Evolutionary conservation across 2,329 filamentous ascomycete species (phyloP).

Genomic region (Coniella lustricola): DNA sequence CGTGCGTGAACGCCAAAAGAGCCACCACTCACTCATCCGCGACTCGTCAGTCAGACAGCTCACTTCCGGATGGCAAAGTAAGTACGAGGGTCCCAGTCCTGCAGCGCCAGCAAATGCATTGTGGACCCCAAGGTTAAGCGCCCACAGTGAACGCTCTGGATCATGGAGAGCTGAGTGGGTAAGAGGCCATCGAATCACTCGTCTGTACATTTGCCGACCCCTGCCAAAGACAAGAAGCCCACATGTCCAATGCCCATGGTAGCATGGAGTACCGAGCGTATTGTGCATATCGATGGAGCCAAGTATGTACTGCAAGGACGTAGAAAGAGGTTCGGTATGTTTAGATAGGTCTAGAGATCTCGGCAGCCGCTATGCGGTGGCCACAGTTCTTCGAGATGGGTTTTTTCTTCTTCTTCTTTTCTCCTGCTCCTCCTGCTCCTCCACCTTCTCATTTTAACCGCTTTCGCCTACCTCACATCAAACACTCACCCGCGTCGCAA

Average conservation of each 20-base stretch:
- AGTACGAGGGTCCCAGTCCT: not conserved
- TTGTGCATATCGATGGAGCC: too few species aligned
- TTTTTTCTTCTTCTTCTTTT: not conserved
- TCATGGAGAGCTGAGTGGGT: not conserved
- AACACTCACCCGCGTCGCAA: not conserved
- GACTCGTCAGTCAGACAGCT: not conserved
- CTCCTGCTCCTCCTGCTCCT: too few species aligned
- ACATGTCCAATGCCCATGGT: too few species aligned
- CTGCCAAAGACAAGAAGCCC: too few species aligned
- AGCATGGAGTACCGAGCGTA: too few species aligned
- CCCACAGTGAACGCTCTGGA: not conserved
- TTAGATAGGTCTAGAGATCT: not conserved
- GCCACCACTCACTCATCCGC: too few species aligned
- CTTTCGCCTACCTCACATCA: not conserved
- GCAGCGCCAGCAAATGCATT: not conserved
- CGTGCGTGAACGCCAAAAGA: too few species aligned
- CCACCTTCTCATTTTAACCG: not conserved
- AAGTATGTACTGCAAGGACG: not conserved
- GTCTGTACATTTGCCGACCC: too few species aligned
- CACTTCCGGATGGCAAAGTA: not conserved
- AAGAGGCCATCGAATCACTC: not conserved
- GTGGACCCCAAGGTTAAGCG: conserved; percentile 1
- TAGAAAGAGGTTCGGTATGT: not conserved
- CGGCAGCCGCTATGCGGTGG: not conserved
- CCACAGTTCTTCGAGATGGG: not conserved